Percentiles rank a stretch among this genome's conserved stretches.
These are phyloP conservation scores for Saccharomycopsis guyanensis DNA, from an alignment of 805 yeast species.

Conservation along the genomic window DNA sequence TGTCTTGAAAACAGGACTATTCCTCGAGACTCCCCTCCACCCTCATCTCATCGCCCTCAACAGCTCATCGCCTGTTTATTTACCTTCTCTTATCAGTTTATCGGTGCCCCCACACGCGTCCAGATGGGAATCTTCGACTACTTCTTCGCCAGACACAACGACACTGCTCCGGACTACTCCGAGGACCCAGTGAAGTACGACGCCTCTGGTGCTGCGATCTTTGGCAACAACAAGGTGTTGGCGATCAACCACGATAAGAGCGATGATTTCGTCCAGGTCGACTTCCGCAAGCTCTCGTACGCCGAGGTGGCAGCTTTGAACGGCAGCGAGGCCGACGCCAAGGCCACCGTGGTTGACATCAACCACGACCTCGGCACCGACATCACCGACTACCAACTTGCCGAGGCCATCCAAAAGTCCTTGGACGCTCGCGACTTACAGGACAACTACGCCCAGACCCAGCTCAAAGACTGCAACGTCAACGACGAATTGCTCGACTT, in stretches of 20 bases:
- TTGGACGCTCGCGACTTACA: slow-evolving; percentile 6
- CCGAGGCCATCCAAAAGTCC: slow-evolving; percentile 17
- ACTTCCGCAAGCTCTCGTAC: slow-evolving; percentile 17
- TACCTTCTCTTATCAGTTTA: neutral
- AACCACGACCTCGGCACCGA: slow-evolving; percentile 18
- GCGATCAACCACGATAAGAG: slow-evolving; percentile 16
- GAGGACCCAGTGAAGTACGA: slow-evolving; percentile 10
- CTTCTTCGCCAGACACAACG: neutral
- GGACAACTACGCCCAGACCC: neutral
- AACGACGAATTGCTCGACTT: slow-evolving; percentile 4
- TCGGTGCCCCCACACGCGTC: no score
- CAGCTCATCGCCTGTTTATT: no score
- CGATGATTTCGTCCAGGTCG: slow-evolving; percentile 20
- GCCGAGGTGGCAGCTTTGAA: slow-evolving; percentile 20
- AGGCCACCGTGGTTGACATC: slow-evolving; percentile 11
- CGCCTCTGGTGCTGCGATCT: slow-evolving; percentile 9
- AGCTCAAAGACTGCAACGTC: neutral
- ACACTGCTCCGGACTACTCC: neutral
- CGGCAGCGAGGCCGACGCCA: neutral
- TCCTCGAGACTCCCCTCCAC: no score
- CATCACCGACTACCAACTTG: slow-evolving; percentile 20
- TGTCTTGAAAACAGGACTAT: no score
- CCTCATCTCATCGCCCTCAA: neutral
- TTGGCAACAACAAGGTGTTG: slow-evolving; percentile 15
- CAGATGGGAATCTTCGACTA: slow-evolving; percentile 1